Percentiles rank a stretch among this genome's conserved stretches.
Conservation (phyloP, 768 basidiomycete genomes). For the Calocera viscosa region DNA sequence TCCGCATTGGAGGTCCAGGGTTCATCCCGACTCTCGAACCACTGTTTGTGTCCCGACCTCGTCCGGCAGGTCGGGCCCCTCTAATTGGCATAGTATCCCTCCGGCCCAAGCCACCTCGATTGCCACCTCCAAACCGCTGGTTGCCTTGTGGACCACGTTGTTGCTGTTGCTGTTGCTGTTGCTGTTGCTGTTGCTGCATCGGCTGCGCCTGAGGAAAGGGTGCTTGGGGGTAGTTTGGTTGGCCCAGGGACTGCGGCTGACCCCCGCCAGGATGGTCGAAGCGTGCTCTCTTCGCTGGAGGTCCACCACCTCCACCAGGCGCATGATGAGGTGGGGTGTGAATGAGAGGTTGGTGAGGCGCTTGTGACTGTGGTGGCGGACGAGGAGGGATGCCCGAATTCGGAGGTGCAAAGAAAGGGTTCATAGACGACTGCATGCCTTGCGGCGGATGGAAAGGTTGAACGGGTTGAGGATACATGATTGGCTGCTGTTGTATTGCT, state of each 20-base stretch:
- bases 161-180: constrained; percentile 16
- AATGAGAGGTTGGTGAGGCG: constrained; percentile 31
- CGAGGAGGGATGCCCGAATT: constrained; percentile 35
- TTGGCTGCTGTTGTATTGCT: background rate
- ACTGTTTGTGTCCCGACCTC: background rate
- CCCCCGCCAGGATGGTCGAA: constrained; percentile 67
- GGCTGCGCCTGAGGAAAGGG: constrained; percentile 37
- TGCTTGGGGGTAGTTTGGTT: constrained; percentile 53
- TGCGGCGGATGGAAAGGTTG: constrained; percentile 29
- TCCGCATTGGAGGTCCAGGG: background rate
- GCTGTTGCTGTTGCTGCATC: constrained; percentile 22
- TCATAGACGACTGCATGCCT: constrained; percentile 27
- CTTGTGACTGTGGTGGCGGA: constrained; percentile 28
- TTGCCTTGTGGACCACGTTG: constrained; percentile 30
- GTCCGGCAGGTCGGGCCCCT: background rate
- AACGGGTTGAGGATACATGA: constrained; percentile 9
- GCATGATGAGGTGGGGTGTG: constrained; percentile 64
- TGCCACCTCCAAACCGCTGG: constrained; percentile 21
- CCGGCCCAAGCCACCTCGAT: constrained; percentile 21
- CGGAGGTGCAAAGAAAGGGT: constrained; percentile 28
- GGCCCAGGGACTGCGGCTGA: constrained; percentile 42
- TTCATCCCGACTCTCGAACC: background rate
- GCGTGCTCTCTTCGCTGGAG: constrained; percentile 81
- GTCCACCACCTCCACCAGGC: constrained; percentile 24
- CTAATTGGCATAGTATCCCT: constrained; percentile 19